phyloP scores from a whole-genome alignment of 192 early-diverging fungal species.

The Coemansia sp. region DNA sequence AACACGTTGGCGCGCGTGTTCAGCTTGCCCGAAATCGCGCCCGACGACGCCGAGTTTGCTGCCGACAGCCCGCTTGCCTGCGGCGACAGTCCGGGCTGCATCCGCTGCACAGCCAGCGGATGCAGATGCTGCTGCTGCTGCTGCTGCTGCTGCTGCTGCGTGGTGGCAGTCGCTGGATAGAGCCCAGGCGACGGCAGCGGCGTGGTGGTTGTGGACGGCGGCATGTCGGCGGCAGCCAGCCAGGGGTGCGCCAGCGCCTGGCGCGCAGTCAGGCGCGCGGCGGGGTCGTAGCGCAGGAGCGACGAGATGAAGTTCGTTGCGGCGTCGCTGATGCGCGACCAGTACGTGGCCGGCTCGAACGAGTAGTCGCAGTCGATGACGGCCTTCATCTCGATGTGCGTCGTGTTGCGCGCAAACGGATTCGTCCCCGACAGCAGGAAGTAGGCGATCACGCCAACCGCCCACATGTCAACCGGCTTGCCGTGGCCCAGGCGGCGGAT shows the following conservation, averaged over 20 bases:
- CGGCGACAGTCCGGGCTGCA: too few species aligned
- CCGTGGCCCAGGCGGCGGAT: conserved; percentile 59
- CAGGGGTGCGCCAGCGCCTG: conserved; percentile 79
- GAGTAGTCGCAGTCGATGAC: conserved; percentile 63
- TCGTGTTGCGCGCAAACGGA: conserved; percentile 65
- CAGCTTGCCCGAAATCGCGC: conserved; percentile 1
- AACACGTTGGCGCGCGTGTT: conserved; percentile 4
- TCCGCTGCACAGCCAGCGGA: too few species aligned
- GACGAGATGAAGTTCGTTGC: conserved; percentile 73
- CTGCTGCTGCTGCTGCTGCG: too few species aligned
- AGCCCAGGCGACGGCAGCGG: not conserved
- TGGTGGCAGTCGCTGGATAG: not conserved
- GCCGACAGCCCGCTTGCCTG: too few species aligned
- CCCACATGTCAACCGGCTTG: conserved; percentile 84
- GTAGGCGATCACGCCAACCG: conserved; percentile 74
- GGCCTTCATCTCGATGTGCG: conserved; percentile 58
- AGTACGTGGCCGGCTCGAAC: conserved; percentile 66
- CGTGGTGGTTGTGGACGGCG: not conserved
- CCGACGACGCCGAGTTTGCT: not conserved
- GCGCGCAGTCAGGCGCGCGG: conserved; percentile 66
- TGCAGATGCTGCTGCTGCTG: not conserved
- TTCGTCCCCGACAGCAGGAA: conserved; percentile 73
- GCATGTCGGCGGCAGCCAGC: conserved; percentile 44
- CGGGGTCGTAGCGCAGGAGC: conserved; percentile 70
- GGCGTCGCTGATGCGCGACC: conserved; percentile 59